These are phyloP conservation scores for Gautieria morchelliformis DNA, from an alignment of 768 basidiomycete genomes.

Conservation along the genomic window DNA sequence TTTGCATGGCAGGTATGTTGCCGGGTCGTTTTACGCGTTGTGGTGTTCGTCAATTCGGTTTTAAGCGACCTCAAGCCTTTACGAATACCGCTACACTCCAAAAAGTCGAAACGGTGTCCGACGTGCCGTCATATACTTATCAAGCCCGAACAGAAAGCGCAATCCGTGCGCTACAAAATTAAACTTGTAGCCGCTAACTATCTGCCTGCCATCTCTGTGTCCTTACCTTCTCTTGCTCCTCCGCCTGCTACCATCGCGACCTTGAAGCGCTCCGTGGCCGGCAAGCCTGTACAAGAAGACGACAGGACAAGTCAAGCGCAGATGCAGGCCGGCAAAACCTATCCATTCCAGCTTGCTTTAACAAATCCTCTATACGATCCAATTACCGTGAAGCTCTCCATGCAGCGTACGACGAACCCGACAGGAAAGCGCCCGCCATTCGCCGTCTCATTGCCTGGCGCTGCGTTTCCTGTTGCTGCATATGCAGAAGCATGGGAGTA, in stretches of 20 bases:
- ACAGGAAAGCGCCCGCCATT: slow-evolving; percentile 52
- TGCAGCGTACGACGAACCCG: slow-evolving; percentile 51
- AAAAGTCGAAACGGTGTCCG: slow-evolving; percentile 92
- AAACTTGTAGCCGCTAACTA: slow-evolving; percentile 95
- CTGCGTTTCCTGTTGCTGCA: slow-evolving; percentile 74
- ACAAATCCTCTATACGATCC: slow-evolving; percentile 96
- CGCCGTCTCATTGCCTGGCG: slow-evolving; percentile 68
- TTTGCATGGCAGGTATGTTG: slow-evolving; percentile 50
- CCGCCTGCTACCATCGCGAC: slow-evolving; percentile 31
- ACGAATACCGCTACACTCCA: slow-evolving; percentile 87
- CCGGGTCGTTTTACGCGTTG: background rate
- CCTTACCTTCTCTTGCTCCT: slow-evolving; percentile 43
- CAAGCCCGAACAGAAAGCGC: slow-evolving; percentile 96
- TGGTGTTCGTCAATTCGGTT: slow-evolving; percentile 27
- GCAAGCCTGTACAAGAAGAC: slow-evolving; percentile 21
- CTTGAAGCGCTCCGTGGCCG: slow-evolving; percentile 23
- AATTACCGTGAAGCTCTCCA: slow-evolving; percentile 82
- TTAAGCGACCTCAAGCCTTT: slow-evolving; percentile 62
- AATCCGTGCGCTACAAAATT: slow-evolving; percentile 91
- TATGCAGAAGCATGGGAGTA: slow-evolving; percentile 98
- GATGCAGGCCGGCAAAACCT: slow-evolving; percentile 71
- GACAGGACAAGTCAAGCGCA: slow-evolving; percentile 1
- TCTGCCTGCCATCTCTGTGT: slow-evolving; percentile 74
- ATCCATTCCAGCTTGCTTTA: slow-evolving; percentile 81
- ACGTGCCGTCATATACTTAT: slow-evolving; percentile 93